A percentile compares a stretch with the other conserved stretches of the same genome.
Conservation (phyloP, 1,284 basidiomycete genomes). For the Puccinia sorghi region DNA sequence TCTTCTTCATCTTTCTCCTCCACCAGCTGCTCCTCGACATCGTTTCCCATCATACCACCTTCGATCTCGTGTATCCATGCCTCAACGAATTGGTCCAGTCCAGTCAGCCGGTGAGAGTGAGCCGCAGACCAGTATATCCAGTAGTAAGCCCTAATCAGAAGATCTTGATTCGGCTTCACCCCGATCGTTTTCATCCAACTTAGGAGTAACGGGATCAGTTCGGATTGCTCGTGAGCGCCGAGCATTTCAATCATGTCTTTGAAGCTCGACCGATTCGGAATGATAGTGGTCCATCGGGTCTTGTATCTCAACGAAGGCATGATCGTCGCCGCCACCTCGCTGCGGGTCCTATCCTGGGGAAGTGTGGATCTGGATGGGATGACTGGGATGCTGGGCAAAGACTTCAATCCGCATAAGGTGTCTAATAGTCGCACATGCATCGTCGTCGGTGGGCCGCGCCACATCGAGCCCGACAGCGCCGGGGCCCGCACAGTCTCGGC, state of each 20-base stretch:
- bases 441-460: constrained; percentile 15
- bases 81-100: constrained; percentile 29
- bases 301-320: constrained; percentile 34
- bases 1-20: constrained; percentile 12
- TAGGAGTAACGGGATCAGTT: constrained; percentile 34
- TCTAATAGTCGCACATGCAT: constrained; percentile 29
- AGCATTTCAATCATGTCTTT: constrained; percentile 44
- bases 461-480: constrained; percentile 24
- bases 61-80: constrained; percentile 34
- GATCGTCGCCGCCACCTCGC: constrained; percentile 28
- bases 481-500: constrained; percentile 36
- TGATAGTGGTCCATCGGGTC: constrained; percentile 19
- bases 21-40: constrained; percentile 7
- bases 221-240: constrained; percentile 13
- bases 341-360: neutral
- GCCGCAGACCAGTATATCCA: constrained; percentile 40
- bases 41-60: neutral
- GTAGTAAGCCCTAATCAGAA: constrained; percentile 37
- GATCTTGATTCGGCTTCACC: constrained; percentile 40
- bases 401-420: constrained; percentile 21
- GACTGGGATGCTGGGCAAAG: constrained; percentile 17
- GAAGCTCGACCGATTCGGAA: constrained; percentile 39
- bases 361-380: constrained; percentile 3
- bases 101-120: neutral
- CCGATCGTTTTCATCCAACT: constrained; percentile 40